These are phyloP conservation scores for Pneumocystis murina DNA, from an alignment of 1,139 yeast species.

Conservation along the genomic window DNA sequence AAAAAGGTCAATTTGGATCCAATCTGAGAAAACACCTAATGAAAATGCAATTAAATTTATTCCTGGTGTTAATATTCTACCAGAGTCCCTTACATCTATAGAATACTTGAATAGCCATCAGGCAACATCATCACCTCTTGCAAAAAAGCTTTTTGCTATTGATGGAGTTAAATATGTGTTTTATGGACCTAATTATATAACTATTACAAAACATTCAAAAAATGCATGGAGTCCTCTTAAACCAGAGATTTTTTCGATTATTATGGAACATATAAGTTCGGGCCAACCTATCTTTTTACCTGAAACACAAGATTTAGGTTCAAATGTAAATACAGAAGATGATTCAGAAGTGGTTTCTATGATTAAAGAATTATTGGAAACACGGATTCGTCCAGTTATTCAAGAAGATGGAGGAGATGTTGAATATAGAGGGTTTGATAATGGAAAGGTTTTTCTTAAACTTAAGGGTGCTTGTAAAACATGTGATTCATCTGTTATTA, in stretches of 20 bases:
- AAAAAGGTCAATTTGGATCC: slow-evolving; percentile 20
- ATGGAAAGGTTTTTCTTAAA: slow-evolving; percentile 61
- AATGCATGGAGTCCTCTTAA: slow-evolving; percentile 61
- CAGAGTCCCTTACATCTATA: slow-evolving; percentile 30
- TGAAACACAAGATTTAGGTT: slow-evolving; percentile 36
- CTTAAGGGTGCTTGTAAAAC: slow-evolving; percentile 74
- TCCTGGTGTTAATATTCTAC: slow-evolving; percentile 51
- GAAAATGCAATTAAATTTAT: slow-evolving; percentile 80
- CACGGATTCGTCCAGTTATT: slow-evolving; percentile 84
- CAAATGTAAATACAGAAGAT: slow-evolving; percentile 40
- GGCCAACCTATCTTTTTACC: slow-evolving; percentile 46
- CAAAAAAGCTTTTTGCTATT: slow-evolving; percentile 58
- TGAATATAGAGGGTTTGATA: slow-evolving; percentile 56
- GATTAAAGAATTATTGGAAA: slow-evolving; percentile 85
- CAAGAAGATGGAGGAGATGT: slow-evolving; percentile 46
- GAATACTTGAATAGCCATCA: slow-evolving; percentile 59
- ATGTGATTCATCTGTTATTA: slow-evolving; percentile 62
- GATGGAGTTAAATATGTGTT: slow-evolving; percentile 63
- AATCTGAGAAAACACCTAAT: slow-evolving; percentile 70
- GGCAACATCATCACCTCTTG: slow-evolving; percentile 68
- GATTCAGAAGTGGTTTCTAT: slow-evolving; percentile 71
- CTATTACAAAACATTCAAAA: slow-evolving; percentile 53
- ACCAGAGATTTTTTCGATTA: slow-evolving; percentile 72
- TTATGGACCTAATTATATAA: slow-evolving; percentile 78
- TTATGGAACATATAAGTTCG: slow-evolving; percentile 69